Base-by-base conservation (phyloP, 2,329 filamentous ascomycete genomes). In the Mycosphaerella arachidis region DNA sequence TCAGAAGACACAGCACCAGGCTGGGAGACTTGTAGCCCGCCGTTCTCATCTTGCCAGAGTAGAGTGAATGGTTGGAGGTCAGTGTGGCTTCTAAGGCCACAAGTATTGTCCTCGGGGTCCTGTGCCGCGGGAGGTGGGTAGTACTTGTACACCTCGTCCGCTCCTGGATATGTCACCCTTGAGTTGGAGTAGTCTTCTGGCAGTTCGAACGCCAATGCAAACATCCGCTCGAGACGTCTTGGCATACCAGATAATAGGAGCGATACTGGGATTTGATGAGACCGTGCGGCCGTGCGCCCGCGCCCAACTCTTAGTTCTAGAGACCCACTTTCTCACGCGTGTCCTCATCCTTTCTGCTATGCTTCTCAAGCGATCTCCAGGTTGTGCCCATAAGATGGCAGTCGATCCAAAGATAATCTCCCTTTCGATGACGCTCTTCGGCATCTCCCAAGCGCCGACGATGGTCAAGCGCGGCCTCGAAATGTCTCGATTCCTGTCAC, bases 161-260 rank as follows among this genome's bases (percentile, higher is more conserved):
- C 74, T 3, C 73, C 73, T 0, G 74, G 53, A 51, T 76, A 72
- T 18, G 71, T 75, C 0, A 69, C 71, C 72, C 73, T 72, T 1
- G 57, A 40, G 55, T 75, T 74, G 56, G 76, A 76, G 54, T 75
- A 69, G 8, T 64, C 56, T 60, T 76, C 74, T 8, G 67, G 66
- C 1, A 76, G 64, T 18, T 64, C 57, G 3, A 76, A 66, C 0
- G 70, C 72, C 7, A 76, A 63, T 1, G 73, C 74, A 55, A 76
- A 75, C 2, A 75, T 67, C 6, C 68, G 63, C 55, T 74, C 73
- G 4, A 76, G 65, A 58, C 74, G 73, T 24, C 74, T 66, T n/a
- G n/a, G n/a, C n/a, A n/a, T n/a, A n/a, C n/a, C n/a, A n/a, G n/a
- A n/a, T n/a, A n/a, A n/a, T n/a, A n/a, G n/a, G n/a, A n/a, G n/a